These are phyloP conservation scores for Apiospora saccharicola DNA, from an alignment of 2,329 filamentous ascomycete species.

Conservation along the genomic window DNA sequence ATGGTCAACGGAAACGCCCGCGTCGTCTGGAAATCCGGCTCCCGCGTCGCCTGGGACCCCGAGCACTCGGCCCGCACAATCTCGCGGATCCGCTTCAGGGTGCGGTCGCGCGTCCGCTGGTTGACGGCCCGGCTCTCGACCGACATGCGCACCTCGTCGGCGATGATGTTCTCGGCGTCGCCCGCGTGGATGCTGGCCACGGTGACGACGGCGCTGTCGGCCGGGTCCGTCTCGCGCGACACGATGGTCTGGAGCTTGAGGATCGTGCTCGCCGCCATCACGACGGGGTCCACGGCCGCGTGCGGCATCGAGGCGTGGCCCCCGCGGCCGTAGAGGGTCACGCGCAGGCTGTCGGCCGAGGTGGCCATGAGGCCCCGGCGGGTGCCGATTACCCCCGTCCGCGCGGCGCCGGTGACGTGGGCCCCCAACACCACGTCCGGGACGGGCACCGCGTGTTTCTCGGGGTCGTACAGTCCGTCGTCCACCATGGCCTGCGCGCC, in stretches of 20 bases:
- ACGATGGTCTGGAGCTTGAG: constrained; percentile 10
- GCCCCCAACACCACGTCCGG: constrained; percentile 48
- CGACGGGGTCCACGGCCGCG: not conserved
- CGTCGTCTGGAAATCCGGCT: constrained; percentile 4
- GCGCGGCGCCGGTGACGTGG: constrained; percentile 40
- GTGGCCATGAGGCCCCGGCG: constrained; percentile 32
- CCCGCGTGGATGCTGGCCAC: constrained; percentile 20
- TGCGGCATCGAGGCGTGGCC: constrained; percentile 20
- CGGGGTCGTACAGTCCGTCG: constrained; percentile 43
- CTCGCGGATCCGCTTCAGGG: not conserved
- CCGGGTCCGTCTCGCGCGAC: constrained; percentile 13
- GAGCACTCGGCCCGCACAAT: constrained; percentile 12
- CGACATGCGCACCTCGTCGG: constrained; percentile 1
- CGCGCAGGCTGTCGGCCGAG: constrained; percentile 14
- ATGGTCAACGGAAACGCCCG: constrained; percentile 20
- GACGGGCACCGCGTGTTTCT: constrained; percentile 35
- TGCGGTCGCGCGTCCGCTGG: constrained; percentile 17
- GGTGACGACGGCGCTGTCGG: constrained; percentile 17
- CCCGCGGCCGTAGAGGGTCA: constrained; percentile 1
- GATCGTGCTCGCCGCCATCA: constrained; percentile 2
- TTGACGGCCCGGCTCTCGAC: not conserved
- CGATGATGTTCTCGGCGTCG: constrained; percentile 22
- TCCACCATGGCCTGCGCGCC: constrained; percentile 59
- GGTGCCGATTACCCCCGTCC: constrained; percentile 43
- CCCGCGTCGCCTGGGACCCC: not conserved